Evolutionary conservation across 2,329 filamentous ascomycete species (phyloP).

Genomic region (Immersiporthe knoxdaviesiana): DNA sequence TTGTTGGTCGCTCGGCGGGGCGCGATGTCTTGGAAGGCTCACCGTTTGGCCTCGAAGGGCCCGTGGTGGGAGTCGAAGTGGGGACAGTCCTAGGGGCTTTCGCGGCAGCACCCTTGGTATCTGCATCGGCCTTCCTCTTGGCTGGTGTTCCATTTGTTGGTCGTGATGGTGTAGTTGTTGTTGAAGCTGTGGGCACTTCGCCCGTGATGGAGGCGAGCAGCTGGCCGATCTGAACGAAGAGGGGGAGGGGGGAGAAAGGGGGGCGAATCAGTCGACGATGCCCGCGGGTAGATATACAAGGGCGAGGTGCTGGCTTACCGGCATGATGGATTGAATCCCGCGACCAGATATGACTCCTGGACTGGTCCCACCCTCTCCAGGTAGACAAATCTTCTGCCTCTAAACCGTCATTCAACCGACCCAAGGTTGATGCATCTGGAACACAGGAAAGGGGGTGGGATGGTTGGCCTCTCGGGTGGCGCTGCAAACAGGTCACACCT

Average conservation of each 20-base stretch:
- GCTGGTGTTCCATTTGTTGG: slow-evolving; percentile 30
- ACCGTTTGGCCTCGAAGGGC: slow-evolving; percentile 31
- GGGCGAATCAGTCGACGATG: slow-evolving; percentile 22
- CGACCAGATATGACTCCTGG: slow-evolving; percentile 17
- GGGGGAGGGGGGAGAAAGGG: not conserved
- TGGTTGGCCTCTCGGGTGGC: slow-evolving; percentile 3
- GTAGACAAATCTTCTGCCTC: slow-evolving; percentile 21
- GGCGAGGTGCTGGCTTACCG: slow-evolving; percentile 38
- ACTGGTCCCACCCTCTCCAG: slow-evolving; percentile 28
- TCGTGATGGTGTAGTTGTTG: slow-evolving; percentile 31
- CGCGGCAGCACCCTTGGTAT: slow-evolving; percentile 44
- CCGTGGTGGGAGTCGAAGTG: slow-evolving; percentile 33
- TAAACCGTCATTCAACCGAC: slow-evolving; percentile 37
- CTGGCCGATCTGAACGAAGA: slow-evolving; percentile 53
- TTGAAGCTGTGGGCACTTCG: slow-evolving; percentile 45
- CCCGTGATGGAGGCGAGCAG: slow-evolving; percentile 66
- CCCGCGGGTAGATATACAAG: not conserved
- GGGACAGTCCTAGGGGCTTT: slow-evolving; percentile 47
- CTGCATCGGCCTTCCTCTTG: slow-evolving; percentile 63
- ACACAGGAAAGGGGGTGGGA: not conserved
- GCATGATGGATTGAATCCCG: slow-evolving; percentile 38
- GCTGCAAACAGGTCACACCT: slow-evolving; percentile 18
- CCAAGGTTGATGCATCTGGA: slow-evolving; percentile 27
- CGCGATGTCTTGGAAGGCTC: slow-evolving; percentile 36
- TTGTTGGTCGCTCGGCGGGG: slow-evolving; percentile 25